phyloP scores from a whole-genome alignment of 2,329 filamentous ascomycete species.

The Cladophialophora chaetospira region DNA sequence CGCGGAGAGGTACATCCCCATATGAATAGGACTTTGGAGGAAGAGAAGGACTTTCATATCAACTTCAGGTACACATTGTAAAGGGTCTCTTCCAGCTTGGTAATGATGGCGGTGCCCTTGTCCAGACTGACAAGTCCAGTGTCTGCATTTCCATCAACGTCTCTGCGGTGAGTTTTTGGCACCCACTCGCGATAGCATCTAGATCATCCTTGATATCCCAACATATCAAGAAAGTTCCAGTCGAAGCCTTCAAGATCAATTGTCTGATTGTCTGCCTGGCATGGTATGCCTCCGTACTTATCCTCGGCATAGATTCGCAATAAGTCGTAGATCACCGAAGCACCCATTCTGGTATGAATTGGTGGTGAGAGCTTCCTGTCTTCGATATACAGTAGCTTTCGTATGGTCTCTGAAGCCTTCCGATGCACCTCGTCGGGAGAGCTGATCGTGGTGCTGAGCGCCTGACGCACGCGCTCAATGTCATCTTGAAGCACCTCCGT shows the following conservation, averaged over 20 bases:
- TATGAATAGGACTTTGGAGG: background rate
- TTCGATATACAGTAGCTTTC: conserved; percentile 3
- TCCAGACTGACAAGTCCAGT: too few species aligned
- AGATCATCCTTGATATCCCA: background rate
- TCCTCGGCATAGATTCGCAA: conserved; percentile 5
- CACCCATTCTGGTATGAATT: conserved; percentile 14
- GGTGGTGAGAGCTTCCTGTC: conserved; percentile 8
- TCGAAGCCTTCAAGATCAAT: conserved; percentile 15
- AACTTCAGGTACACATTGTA: conserved; percentile 3
- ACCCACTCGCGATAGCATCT: too few species aligned
- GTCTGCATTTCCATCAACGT: too few species aligned
- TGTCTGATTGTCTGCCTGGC: background rate
- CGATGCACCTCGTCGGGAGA: conserved; percentile 5
- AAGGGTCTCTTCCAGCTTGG: too few species aligned
- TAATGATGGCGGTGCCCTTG: too few species aligned
- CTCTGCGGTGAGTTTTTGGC: too few species aligned
- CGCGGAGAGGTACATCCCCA: conserved; percentile 7
- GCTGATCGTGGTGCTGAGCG: background rate
- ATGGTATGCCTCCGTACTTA: background rate
- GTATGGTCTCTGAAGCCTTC: conserved; percentile 6
- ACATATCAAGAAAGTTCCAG: conserved; percentile 26
- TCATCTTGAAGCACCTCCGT: conserved; percentile 8
- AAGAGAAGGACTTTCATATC: background rate
- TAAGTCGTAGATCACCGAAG: conserved; percentile 9
- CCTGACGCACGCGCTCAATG: conserved; percentile 10